These are phyloP conservation scores for Cicer pinnatifidum DNA, from an alignment of 306 rosid species.

Conservation along the genomic window DNA sequence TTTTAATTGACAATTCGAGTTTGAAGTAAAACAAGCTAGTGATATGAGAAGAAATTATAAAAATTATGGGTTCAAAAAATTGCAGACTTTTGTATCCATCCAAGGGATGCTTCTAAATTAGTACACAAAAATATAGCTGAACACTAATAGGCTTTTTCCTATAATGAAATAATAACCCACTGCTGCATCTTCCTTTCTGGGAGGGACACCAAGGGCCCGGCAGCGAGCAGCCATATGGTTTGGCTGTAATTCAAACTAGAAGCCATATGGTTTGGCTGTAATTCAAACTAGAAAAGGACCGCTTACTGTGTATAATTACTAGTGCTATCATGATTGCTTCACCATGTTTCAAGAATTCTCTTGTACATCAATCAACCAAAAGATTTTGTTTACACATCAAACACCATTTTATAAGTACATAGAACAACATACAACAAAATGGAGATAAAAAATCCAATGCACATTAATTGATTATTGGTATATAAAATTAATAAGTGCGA, in stretches of 20 bases:
- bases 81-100: slow-evolving; percentile 7
- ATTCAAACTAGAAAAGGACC: slow-evolving; percentile 4
- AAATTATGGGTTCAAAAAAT: neutral
- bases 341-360: neutral
- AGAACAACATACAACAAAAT: slow-evolving; percentile 23
- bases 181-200: slow-evolving; percentile 3
- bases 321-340: neutral
- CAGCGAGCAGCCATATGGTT: neutral
- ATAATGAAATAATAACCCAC: neutral
- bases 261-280: neutral
- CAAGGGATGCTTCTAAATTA: neutral
- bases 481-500: neutral
- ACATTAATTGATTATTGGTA: slow-evolving; percentile 13
- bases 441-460: neutral
- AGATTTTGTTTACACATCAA: slow-evolving; percentile 23
- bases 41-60: neutral
- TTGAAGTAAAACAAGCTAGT: neutral
- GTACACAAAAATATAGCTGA: slow-evolving; percentile 8
- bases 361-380: slow-evolving; percentile 13
- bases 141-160: neutral
- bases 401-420: neutral
- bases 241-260: slow-evolving; percentile 1
- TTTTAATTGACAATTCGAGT: too few relatives aligned
- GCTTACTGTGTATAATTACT: neutral
- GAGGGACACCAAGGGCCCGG: neutral